These are phyloP conservation scores for Fusarium sacchari DNA, from an alignment of 2,329 filamentous ascomycete genomes.

Conservation along the genomic window DNA sequence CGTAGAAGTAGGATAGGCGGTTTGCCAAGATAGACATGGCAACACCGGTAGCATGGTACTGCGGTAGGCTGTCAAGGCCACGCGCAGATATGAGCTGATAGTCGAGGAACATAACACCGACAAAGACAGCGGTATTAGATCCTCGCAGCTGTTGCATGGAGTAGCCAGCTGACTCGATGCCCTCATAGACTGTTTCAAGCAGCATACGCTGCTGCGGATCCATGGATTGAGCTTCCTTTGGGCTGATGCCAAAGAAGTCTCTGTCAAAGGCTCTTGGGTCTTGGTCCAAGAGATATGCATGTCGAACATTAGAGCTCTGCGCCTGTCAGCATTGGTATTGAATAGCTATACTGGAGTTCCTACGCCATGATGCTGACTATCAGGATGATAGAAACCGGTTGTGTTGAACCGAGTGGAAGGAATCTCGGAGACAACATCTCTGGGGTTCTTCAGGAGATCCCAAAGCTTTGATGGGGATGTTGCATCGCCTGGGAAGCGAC, in stretches of 20 bases:
- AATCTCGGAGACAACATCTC: not conserved
- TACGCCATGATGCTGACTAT: not conserved
- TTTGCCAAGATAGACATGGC: slow-evolving; percentile 20
- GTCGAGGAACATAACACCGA: not conserved
- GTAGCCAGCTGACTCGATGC: slow-evolving; percentile 4
- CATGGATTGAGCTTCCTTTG: slow-evolving; percentile 6
- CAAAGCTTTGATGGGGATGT: slow-evolving; percentile 12
- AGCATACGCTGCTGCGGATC: slow-evolving; percentile 16
- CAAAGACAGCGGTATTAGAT: slow-evolving; percentile 19
- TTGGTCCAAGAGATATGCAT: slow-evolving; percentile 3
- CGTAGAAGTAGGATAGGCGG: slow-evolving; percentile 5
- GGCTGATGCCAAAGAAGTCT: slow-evolving; percentile 8
- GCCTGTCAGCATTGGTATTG: not conserved
- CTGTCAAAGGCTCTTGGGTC: slow-evolving; percentile 13
- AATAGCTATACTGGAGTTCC: not conserved
- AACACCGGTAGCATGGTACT: slow-evolving; percentile 8
- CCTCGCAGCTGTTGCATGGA: not conserved
- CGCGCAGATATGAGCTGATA: not conserved
- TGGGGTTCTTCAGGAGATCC: slow-evolving; percentile 1
- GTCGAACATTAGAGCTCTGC: not conserved
- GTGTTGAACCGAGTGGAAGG: slow-evolving; percentile 1
- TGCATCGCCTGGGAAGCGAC: slow-evolving; percentile 11
- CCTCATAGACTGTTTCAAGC: slow-evolving; percentile 19
- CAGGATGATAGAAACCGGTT: not conserved
- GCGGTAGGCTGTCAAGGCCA: not conserved